Evolutionary conservation across 2,329 filamentous ascomycete genomes (phyloP).

Genomic region (Cladosporium halotolerans): DNA sequence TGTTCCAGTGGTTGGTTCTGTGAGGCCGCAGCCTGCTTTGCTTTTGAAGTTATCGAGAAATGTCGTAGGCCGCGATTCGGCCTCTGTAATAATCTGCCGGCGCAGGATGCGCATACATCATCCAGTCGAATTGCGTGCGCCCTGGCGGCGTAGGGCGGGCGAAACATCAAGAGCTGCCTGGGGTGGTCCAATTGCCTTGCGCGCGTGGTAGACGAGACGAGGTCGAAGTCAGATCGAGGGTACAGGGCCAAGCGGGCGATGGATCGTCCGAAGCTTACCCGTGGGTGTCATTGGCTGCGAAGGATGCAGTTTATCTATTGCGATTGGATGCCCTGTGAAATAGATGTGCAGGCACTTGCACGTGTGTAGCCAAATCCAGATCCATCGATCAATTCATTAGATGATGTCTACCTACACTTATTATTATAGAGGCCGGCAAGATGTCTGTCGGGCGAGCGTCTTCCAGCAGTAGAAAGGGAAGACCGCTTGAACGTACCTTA

Average conservation of each 20-base stretch:
- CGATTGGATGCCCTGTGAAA: too few species aligned
- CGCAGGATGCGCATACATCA: conserved; percentile 10
- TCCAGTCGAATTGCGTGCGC: conserved; percentile 9
- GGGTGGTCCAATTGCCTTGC: not conserved
- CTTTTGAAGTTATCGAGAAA: conserved; percentile 1
- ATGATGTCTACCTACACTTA: too few species aligned
- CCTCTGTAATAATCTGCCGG: conserved; percentile 2
- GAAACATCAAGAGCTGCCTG: conserved; percentile 2
- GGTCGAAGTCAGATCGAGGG: not conserved
- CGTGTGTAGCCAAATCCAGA: too few species aligned
- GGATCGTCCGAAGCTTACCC: not conserved
- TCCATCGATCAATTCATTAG: too few species aligned
- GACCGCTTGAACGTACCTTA: too few species aligned
- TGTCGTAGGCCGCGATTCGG: not conserved
- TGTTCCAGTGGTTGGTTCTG: conserved; percentile 2
- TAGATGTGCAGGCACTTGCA: too few species aligned
- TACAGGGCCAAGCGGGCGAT: not conserved
- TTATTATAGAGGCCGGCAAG: too few species aligned
- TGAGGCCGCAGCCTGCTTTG: conserved; percentile 1
- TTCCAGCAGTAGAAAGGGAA: too few species aligned
- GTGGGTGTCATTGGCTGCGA: too few species aligned
- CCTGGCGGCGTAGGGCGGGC: conserved; percentile 2
- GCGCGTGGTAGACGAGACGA: not conserved
- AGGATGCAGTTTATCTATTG: too few species aligned
- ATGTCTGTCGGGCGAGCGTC: too few species aligned